phyloP scores from a whole-genome alignment of 2,329 filamentous ascomycete species.

The Ceratocystis smalleyi region DNA sequence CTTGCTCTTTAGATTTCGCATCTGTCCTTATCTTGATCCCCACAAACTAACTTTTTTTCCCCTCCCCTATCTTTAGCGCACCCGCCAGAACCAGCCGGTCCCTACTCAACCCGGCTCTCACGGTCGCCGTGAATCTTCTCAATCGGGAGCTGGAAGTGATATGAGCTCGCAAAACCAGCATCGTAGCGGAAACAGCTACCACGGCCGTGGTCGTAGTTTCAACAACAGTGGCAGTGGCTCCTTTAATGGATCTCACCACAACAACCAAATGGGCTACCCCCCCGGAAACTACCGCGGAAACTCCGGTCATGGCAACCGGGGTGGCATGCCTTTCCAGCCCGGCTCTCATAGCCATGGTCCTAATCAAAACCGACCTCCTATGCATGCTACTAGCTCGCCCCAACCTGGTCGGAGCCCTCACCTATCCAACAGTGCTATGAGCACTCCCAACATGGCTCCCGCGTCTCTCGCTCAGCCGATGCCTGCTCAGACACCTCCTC shows the following conservation, averaged over 20 bases:
- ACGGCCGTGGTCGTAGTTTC: constrained; percentile 31
- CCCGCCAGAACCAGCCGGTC: constrained; percentile 45
- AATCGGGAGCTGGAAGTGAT: constrained; percentile 39
- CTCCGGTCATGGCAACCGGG: constrained; percentile 33
- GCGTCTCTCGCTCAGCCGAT: constrained; percentile 40
- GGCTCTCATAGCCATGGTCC: constrained; percentile 28
- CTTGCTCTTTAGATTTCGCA: no score
- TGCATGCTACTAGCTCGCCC: constrained; percentile 45
- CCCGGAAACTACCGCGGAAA: constrained; percentile 25
- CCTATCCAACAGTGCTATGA: constrained; percentile 48
- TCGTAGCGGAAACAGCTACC: constrained; percentile 37
- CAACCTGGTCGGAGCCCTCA: constrained; percentile 52
- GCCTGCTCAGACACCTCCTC: constrained; percentile 47
- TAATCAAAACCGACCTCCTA: constrained; percentile 26
- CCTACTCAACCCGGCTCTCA: constrained; percentile 53
- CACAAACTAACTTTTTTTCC: constrained; percentile 5
- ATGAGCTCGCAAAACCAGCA: constrained; percentile 30
- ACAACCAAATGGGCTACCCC: constrained; percentile 29
- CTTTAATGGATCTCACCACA: constrained; percentile 33
- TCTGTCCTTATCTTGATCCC: no score
- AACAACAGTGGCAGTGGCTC: constrained; percentile 27
- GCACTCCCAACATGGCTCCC: constrained; percentile 52
- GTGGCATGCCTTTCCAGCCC: constrained; percentile 34
- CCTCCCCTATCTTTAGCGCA: constrained; percentile 31
- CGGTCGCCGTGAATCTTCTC: constrained; percentile 71